These are phyloP conservation scores for Silene coronaria DNA, from an alignment of 179 eudicot genomes.

Conservation along the genomic window DNA sequence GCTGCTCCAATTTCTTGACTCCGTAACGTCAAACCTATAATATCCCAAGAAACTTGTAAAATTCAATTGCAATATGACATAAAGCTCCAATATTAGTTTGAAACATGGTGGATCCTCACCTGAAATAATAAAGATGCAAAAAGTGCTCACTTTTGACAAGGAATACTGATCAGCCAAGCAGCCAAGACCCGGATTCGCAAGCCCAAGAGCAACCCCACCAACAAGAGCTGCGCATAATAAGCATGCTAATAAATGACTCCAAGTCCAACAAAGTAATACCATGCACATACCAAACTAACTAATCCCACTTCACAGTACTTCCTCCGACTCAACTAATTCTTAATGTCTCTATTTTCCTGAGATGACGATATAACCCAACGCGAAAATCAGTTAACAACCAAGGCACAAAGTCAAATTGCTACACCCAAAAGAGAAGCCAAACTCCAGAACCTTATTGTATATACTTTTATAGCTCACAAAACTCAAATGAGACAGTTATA, in stretches of 20 bases:
- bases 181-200: constrained; percentile 74
- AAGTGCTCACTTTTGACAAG: constrained; percentile 76
- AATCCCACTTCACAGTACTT: background rate
- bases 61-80: background rate
- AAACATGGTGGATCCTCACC: constrained; percentile 38
- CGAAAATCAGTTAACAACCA: background rate
- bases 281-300: background rate
- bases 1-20: constrained; percentile 87
- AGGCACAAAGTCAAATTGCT: background rate
- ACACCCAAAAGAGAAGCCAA: background rate
- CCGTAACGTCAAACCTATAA: constrained; percentile 75
- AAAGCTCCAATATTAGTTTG: background rate
- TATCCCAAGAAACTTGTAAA: constrained; percentile 16
- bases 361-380: too few relatives aligned
- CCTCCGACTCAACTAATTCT: too few relatives aligned
- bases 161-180: constrained; percentile 59
- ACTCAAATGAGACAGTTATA: background rate
- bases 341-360: too few relatives aligned
- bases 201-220: constrained; percentile 68
- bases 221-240: constrained; percentile 58
- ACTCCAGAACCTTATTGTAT: background rate
- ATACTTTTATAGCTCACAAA: background rate
- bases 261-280: background rate
- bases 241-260: background rate
- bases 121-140: constrained; percentile 76